phyloP scores from a whole-genome alignment of 768 basidiomycete genomes.

The Agrocybe pediades region DNA sequence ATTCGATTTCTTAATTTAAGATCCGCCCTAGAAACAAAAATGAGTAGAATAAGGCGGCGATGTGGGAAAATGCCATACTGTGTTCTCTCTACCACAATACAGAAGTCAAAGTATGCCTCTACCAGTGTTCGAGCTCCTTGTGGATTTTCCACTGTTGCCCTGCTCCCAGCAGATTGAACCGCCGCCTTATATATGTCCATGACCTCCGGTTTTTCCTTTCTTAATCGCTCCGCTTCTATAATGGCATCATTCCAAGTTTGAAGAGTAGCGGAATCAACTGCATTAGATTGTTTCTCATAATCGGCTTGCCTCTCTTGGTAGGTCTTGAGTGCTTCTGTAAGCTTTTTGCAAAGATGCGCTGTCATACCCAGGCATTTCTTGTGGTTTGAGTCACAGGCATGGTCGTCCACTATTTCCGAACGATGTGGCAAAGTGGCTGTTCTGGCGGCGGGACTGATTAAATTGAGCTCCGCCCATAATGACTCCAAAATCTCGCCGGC shows the following conservation, averaged over 20 bases:
- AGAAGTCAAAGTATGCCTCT: constrained; percentile 1
- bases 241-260: background rate
- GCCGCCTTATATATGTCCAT: background rate
- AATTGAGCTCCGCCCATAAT: constrained; percentile 19
- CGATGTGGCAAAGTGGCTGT: constrained; percentile 14
- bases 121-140: background rate
- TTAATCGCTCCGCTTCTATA: background rate
- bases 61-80: constrained; percentile 2
- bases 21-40: background rate
- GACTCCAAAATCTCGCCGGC: constrained; percentile 22
- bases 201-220: background rate
- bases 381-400: constrained; percentile 24
- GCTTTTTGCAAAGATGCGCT: background rate
- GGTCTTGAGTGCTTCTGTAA: background rate
- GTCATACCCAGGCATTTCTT: constrained; percentile 21
- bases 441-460: constrained; percentile 4
- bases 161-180: background rate
- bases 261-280: background rate
- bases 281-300: background rate
- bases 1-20: background rate
- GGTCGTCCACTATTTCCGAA: constrained; percentile 21
- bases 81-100: constrained; percentile 4
- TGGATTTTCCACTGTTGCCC: background rate
- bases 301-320: background rate
- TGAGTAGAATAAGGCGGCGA: background rate